Base-by-base conservation (phyloP, 2,329 filamentous ascomycete species). In the Fusarium foetens region DNA sequence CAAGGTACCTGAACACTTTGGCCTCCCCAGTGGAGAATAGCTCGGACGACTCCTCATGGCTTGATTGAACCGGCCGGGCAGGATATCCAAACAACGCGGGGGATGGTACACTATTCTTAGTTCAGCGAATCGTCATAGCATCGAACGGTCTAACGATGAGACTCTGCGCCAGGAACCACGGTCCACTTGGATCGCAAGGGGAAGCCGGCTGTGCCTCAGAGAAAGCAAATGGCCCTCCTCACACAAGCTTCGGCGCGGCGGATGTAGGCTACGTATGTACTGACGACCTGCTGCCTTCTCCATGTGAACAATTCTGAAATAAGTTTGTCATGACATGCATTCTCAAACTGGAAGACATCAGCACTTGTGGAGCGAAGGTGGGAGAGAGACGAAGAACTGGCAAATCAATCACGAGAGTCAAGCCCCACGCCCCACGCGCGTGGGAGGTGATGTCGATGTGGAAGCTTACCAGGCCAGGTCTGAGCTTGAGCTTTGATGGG, bases 351-450 rank as follows among this genome's bases (percentile, higher is more conserved):
- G 52, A 49, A 61, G 63, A 53, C 74, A 77, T 77, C 75, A 77
- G 75, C 74, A 61, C 64, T 70, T 75, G 75, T 75, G 75, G 75
- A 77, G 71, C 63, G 75, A 76, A 71, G 73, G 75, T 76, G 75
- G 75, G 75, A 77, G 75, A 73, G 46, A 46, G 58, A 25, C n/a
- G 66, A 63, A 57, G 17, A 66, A 38, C 58, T 74, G 66, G 74
- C 75, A 77, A 77, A 77, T 77, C 75, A 77, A 70, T 53, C 65
- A 64, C 72, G 39, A 72, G 57, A 45, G 58, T 63, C 59, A 68
- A 66, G 75, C 75, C 75, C 75, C 75, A 77, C 73, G 75, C 75
- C 73, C 75, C 75, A 77, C 75, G 54, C 55, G 71, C 68, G 75
- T 76, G 75, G 67, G 75, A 77, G 74, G 70, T 63, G 57, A 66